These are phyloP conservation scores for Craterostigma plantagineum DNA, from an alignment of 257 asterid genomes.

Conservation along the genomic window DNA sequence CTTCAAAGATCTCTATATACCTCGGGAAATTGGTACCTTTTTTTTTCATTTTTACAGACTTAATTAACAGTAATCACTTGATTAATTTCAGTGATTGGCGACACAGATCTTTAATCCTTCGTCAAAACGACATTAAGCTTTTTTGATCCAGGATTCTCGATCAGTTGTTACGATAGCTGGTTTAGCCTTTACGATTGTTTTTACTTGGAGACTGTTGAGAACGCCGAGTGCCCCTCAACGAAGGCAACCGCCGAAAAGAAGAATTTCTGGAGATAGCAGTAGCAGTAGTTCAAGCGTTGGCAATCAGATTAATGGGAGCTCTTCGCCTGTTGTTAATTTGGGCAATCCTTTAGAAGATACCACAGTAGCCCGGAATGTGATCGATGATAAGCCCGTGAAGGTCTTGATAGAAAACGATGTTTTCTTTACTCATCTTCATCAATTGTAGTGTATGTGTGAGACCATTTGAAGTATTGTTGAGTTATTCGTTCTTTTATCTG, in stretches of 20 bases:
- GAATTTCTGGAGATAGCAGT: conserved; percentile 9
- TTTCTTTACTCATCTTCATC: too few species aligned
- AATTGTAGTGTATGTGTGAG: too few species aligned
- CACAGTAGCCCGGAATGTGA: conserved; percentile 49
- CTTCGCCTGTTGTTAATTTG: too few species aligned
- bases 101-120: too few species aligned
- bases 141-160: conserved; percentile 41
- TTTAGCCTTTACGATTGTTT: conserved; percentile 62
- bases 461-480: conserved; percentile 1
- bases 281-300: conserved; percentile 37
- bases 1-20: too few species aligned
- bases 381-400: conserved; percentile 69
- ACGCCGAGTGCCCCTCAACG: conserved; percentile 46
- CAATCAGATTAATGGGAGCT: conserved; percentile 16
- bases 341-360: conserved; percentile 42
- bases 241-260: conserved; percentile 17
- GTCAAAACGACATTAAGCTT: too few species aligned
- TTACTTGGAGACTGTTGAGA: conserved; percentile 69
- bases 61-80: too few species aligned
- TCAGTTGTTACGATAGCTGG: conserved; percentile 79
- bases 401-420: too few species aligned
- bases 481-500: conserved; percentile 10
- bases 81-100: too few species aligned
- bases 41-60: too few species aligned
- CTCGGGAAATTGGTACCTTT: too few species aligned